Base-by-base conservation (phyloP, 345 rosid genomes). In the Gossypium ekmanianum region DNA sequence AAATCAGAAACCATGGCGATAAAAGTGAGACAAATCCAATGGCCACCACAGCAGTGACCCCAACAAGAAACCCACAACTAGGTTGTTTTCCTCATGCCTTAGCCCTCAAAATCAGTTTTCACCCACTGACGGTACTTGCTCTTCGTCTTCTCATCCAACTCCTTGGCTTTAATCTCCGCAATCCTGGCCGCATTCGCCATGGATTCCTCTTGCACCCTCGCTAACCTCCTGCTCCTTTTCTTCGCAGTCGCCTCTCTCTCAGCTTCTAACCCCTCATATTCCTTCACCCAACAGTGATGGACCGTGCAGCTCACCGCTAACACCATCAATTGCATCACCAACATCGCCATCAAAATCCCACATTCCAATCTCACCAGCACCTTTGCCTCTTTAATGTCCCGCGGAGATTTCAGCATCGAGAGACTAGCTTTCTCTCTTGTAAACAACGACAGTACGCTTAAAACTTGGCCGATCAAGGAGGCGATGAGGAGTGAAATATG, bases 281-380 rank as follows among this genome's bases (percentile, higher is more conserved):
- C 90, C 61, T 87, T 79, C 51, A 87, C 86, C 94, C 90, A 88
- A 34, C 81, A 83, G 8, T 20, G 74, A 17, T 87, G 86, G 43
- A 87, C 81, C 24, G 61, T 77, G 72, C 89, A 87, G 68, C 84
- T 83, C 83, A 86, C 12, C n/a, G 61, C 85, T 73, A 90, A 69
- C 29, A 84, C 91, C 69, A 75, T 64, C 73, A 77, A 8, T 74
- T 88, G 91, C 74, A 86, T 67, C 24, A 84, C 57, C 68, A 81
- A 2, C 91, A 88, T 86, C 9, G 85, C 88, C 91, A 84, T 85
- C 73, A 87, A 74, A 26, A 85, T 56, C 84, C 88, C 91, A 66
- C 91, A 88, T 67, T 88, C 92, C 65, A 86, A 61, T 76, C 95
- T 88, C 82, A 82, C 88, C 80, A 90, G 76, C 11, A 88, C 34